phyloP scores from a whole-genome alignment of 371 early-diverging fungal genomes.

The Apophysomyces variabilis region DNA sequence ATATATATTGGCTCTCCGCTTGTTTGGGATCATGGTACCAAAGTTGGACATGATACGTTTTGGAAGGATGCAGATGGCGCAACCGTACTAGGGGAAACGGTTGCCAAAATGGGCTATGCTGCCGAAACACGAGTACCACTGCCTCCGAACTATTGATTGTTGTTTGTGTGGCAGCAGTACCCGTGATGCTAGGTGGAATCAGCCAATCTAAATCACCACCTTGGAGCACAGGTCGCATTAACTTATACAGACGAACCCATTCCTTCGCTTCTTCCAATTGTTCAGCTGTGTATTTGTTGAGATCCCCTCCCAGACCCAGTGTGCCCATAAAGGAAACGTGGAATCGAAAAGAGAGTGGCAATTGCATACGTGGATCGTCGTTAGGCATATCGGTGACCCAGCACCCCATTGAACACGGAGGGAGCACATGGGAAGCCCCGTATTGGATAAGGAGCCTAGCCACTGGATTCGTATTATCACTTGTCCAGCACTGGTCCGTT shows the following conservation, averaged over 20 bases:
- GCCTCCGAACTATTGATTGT: constrained; percentile 20
- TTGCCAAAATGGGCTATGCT: constrained; percentile 31
- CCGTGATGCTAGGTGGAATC: constrained; percentile 21
- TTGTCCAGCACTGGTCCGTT: constrained; percentile 40
- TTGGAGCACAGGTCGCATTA: constrained; percentile 33
- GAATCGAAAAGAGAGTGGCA: constrained; percentile 45
- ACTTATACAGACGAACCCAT: constrained; percentile 47
- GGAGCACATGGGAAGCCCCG: constrained; percentile 41
- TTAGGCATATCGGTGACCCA: constrained; percentile 38
- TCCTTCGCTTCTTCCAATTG: constrained; percentile 22
- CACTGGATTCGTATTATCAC: constrained; percentile 46
- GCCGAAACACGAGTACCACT: constrained; percentile 39
- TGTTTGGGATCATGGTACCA: constrained; percentile 29
- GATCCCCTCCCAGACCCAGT: constrained; percentile 36
- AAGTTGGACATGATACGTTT: constrained; percentile 21
- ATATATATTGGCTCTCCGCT: constrained; percentile 19
- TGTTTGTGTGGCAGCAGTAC: constrained; percentile 25
- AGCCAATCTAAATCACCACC: constrained; percentile 40
- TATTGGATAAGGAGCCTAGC: constrained; percentile 45
- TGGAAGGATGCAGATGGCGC: constrained; percentile 17
- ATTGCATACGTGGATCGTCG: constrained; percentile 15
- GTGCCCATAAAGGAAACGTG: constrained; percentile 47
- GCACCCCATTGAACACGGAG: constrained; percentile 38
- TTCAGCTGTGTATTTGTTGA: constrained; percentile 17
- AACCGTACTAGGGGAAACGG: constrained; percentile 31